A percentile compares a stretch with the other conserved stretches of the same genome.
phyloP scores from a whole-genome alignment of 352 stramenopile genomes.

The Pythium insidiosum region DNA sequence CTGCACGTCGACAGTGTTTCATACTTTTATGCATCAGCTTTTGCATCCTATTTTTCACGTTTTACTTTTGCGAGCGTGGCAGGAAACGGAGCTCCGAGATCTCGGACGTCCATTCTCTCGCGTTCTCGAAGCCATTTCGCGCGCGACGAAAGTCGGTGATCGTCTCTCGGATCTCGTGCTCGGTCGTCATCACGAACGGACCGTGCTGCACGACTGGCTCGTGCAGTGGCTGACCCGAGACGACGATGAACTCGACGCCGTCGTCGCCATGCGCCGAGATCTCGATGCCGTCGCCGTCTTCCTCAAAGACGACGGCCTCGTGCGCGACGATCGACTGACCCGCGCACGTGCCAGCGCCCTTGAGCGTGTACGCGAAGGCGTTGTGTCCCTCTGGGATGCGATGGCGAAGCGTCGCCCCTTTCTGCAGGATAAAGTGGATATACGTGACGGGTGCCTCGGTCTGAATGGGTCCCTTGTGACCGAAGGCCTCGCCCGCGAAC shows the following conservation, averaged over 20 bases:
- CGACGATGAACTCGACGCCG: conserved; percentile 46
- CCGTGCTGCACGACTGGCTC: conserved; percentile 59
- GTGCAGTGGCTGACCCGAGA: conserved; percentile 41
- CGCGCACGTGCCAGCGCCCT: conserved; percentile 18
- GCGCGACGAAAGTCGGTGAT: conserved; percentile 13
- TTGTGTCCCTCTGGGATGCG: conserved; percentile 16
- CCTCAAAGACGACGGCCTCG: too few relatives aligned
- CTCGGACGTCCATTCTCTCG: conserved; percentile 32
- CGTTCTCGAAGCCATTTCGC: conserved; percentile 49
- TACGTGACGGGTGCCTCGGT: too few relatives aligned
- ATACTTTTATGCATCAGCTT: too few relatives aligned
- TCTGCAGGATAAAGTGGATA: too few relatives aligned
- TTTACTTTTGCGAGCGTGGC: too few relatives aligned
- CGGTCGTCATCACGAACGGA: conserved; percentile 70
- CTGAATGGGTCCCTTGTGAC: too few relatives aligned
- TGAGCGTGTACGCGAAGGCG: too few relatives aligned
- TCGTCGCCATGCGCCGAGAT: conserved; percentile 26
- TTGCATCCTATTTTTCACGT: too few relatives aligned
- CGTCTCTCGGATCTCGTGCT: conserved; percentile 39
- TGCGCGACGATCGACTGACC: conserved; percentile 40
- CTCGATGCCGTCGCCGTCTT: conserved; percentile 36
- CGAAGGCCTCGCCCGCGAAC: too few relatives aligned
- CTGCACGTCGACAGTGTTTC: too few relatives aligned
- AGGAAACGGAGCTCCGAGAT: too few relatives aligned
- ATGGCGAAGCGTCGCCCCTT: too few relatives aligned